Evolutionary conservation across 495 filamentous ascomycete species (phyloP).

Genomic region (Penicillium ucsense): DNA sequence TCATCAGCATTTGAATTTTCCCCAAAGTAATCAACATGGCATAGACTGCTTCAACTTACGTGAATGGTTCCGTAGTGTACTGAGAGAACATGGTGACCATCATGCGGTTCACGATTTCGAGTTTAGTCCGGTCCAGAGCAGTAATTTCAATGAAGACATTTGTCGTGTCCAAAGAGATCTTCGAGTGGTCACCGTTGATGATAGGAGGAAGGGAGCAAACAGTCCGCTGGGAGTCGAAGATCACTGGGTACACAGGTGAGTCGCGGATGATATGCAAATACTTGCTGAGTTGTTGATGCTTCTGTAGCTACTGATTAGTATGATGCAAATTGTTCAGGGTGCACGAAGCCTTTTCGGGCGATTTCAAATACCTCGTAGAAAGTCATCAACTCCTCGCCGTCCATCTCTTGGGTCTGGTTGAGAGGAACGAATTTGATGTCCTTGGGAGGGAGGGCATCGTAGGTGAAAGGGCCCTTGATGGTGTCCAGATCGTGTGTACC

Average conservation of each 20-base stretch:
- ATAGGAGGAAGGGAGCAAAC: conserved; percentile 94
- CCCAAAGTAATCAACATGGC: neutral
- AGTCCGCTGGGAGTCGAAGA: conserved; percentile 76
- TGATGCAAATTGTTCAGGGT: too few species aligned
- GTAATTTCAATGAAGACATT: conserved; percentile 98
- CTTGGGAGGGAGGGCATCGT: conserved; percentile 85
- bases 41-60: conserved; percentile 28
- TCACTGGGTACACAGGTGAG: conserved; percentile 91
- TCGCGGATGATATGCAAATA: conserved; percentile 91
- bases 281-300: conserved; percentile 70
- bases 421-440: conserved; percentile 85
- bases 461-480: conserved; percentile 89
- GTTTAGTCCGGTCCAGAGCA: conserved; percentile 92
- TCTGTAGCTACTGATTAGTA: conserved; percentile 29
- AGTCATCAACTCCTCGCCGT: conserved; percentile 79
- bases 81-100: conserved; percentile 95
- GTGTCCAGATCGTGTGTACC: conserved; percentile 96
- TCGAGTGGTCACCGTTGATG: conserved; percentile 95
- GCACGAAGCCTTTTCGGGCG: too few species aligned
- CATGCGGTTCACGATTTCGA: conserved; percentile 90
- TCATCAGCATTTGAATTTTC: too few species aligned
- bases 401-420: conserved; percentile 83
- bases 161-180: conserved; percentile 79
- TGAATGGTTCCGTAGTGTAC: conserved; percentile 82
- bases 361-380: conserved; percentile 64